Base-by-base conservation (phyloP, 75 land plant genomes). In the Pinus taeda region DNA sequence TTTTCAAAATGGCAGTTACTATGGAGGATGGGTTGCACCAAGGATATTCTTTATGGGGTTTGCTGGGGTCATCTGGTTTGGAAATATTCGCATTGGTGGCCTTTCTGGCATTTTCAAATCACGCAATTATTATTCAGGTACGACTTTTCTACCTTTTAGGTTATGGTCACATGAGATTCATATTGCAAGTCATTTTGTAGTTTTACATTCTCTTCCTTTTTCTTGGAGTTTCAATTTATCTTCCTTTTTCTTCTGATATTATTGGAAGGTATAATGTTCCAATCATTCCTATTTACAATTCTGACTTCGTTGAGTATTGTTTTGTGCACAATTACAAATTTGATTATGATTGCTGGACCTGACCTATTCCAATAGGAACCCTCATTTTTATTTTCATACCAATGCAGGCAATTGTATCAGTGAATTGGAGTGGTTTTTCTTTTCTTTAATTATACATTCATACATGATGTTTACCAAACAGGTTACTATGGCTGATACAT, bases 21-120 rank as follows among this genome's bases (percentile, higher is more conserved):
- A 96, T 88, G 99, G 99, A 57, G 99, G 99, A 67, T 96, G 98
- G 95, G 95, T 87, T 61, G 99, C 99, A 56, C 99, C 93, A 36
- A 89, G 91, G 60, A 94, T 96, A 70, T 96, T 87, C 77, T 96
- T 92, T 76, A 76, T 96, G 74, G 99, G 99, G 14, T 90, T 84
- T 92, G 90, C 98, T 80, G 99, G 99, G 74, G 93, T 96, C 24
- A 84, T 96, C 75, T 84, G 83, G 77, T 96, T 94, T 88, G 99
- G 99, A 9, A 87, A 90, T 69, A 76, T 94, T 49, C 94, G 99
- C 61, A 94, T 96, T 65, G 99, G 93, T 77, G 99, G 99, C 18
- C 81, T 96, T 9, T 96, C 99, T 75, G 99, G 99, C 75, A 96
- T 96, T 56, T 96, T 81, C 67, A 94, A 94, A 36, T 60, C 63